phyloP scores from a whole-genome alignment of 2,329 filamentous ascomycete species.

The Stachybotrys elegans region DNA sequence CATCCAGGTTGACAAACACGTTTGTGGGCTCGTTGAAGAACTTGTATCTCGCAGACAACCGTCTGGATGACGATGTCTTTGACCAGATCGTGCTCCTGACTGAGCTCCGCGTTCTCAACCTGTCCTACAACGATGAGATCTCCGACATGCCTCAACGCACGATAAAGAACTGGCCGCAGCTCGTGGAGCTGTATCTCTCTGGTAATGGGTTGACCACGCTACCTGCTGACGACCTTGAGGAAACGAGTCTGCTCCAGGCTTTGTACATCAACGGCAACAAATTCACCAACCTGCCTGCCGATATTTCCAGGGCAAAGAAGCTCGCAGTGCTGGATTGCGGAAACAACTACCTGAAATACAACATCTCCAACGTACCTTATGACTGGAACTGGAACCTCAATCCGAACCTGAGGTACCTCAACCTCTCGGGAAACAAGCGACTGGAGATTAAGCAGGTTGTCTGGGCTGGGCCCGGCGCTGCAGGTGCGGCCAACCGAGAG shows the following conservation, averaged over 20 bases:
- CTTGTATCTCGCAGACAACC: slow-evolving; percentile 87
- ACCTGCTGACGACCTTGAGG: slow-evolving; percentile 89
- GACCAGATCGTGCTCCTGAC: slow-evolving; percentile 79
- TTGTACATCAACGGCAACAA: slow-evolving; percentile 97
- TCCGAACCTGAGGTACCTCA: slow-evolving; percentile 88
- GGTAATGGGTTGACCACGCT: slow-evolving; percentile 90
- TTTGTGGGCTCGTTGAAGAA: slow-evolving; percentile 83
- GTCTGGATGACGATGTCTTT: slow-evolving; percentile 90
- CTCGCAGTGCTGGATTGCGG: slow-evolving; percentile 89
- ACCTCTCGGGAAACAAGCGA: slow-evolving; percentile 93
- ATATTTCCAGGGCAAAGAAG: slow-evolving; percentile 90
- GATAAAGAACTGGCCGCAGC: slow-evolving; percentile 82
- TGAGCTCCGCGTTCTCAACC: slow-evolving; percentile 82
- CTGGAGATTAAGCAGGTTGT: slow-evolving; percentile 75
- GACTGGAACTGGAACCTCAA: slow-evolving; percentile 99
- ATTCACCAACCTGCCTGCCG: slow-evolving; percentile 92
- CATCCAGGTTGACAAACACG: slow-evolving; percentile 73
- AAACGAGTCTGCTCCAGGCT: slow-evolving; percentile 79
- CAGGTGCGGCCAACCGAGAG: slow-evolving; percentile 53
- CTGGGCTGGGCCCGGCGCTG: slow-evolving; percentile 39
- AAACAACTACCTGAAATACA: slow-evolving; percentile 95
- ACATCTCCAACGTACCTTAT: slow-evolving; percentile 97
- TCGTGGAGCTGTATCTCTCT: slow-evolving; percentile 89
- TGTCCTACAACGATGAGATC: slow-evolving; percentile 86
- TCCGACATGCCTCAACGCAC: slow-evolving; percentile 87